Base-by-base conservation (phyloP, 2,329 filamentous ascomycete species). In the Colletotrichum orbiculare region DNA sequence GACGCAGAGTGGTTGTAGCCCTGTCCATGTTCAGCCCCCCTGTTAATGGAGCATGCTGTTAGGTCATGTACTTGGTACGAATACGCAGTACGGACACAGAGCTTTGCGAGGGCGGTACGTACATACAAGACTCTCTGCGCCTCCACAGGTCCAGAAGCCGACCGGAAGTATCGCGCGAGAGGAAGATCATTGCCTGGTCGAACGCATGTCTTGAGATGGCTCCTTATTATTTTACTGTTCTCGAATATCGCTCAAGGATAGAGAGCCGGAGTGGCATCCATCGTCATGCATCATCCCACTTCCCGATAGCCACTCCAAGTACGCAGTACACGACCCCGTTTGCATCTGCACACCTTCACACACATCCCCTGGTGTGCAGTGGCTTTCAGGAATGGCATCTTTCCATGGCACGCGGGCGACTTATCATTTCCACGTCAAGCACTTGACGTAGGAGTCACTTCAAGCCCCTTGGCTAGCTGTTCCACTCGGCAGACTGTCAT, bases 21-120 rank as follows among this genome's bases (percentile, higher is more conserved):
- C 52, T 65, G 58, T 56, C 62, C 62, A 53, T 61, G 62, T 53
- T 58, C 33, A 43, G 15, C 41, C 38, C 43, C 35, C 41, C 56
- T 55, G 50, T 39, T 64, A 52, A 56, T 45, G 49, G 50, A n/a
- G 12, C 42, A 15, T 13, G 42, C 11, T 25, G 25, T 25, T 25
- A 5, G 25, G 25, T 5, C 25, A 25, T 25, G 25, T 25, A 25
- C 25, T 25, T 4, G 3, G 25, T 25, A 25, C 25, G 25, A 25
- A 25, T 2, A 17, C 17, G 17, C 17, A 17, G 25, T 25, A 25
- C 3, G 25, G 4, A 25, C 1, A 25, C 25, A 25, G 25, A 25
- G 25, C 25, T 25, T 4, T 25, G 25, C 25, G 25, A 5, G 4
- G 25, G 25, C 3, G 25, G 25, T 25, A 25, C 25, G 15, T 15